Base-by-base conservation (phyloP, 2,329 filamentous ascomycete genomes). In the Colletotrichum scovillei region DNA sequence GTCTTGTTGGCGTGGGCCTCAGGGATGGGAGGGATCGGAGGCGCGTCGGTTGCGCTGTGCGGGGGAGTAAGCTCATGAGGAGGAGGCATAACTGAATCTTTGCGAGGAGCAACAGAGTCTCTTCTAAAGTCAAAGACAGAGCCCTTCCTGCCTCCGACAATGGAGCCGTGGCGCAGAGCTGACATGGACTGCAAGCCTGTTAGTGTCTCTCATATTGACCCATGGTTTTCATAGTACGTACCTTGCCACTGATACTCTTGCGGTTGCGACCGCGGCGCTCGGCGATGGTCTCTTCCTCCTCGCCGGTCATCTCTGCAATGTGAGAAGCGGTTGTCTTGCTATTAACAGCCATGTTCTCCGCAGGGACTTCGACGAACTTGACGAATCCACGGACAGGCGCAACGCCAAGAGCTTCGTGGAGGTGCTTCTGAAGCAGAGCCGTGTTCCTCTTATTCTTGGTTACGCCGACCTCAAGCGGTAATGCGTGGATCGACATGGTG, bases 381-480 rank as follows among this genome's bases (percentile, higher is more conserved):
- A 98, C 83, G 42, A 95, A 87, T 1, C 95, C 95, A 52, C 94
- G 89, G 1, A 89, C 85, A 0, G 91, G 82, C 0, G 86, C 78
- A 3, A 97, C 93, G 2, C 90, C 89, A 0, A 97, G 85, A 0
- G 91, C 87, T 28, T 94, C 92, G 16, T 91, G 87, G 81, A 98
- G 88, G 80, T 93, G 92, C n/a, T 86, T 87, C 79, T 97, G 94
- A 4, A 97, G 89, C 22, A 97, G 83, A n/a, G 88, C 87, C 1
- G 94, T 91, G 81, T 96, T 97, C 75, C 94, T 91, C 80, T 93
- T 93, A 84, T 98, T 98, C 65, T 91, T 94, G 4, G 91, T 89
- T 0, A 93, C 90, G 74, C 92, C 91, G 70, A 97, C 84, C 75
- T 94, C 88, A 12, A 87, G 87, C 1, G 93, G 88, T 11, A 97